These are phyloP conservation scores for Aegle marmelos DNA, from an alignment of 345 rosid species.

Conservation along the genomic window DNA sequence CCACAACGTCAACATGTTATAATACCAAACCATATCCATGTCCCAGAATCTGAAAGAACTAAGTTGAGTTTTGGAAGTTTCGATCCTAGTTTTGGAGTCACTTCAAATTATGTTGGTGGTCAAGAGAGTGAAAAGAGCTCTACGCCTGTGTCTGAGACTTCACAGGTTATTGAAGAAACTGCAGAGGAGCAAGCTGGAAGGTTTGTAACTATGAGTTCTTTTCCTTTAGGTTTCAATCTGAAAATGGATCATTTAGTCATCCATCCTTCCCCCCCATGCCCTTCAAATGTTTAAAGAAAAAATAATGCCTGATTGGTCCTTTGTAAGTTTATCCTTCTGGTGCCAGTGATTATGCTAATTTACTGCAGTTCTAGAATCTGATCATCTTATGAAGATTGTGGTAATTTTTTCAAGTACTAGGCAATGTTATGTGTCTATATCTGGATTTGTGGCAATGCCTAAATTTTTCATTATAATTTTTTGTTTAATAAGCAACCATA, in stretches of 20 bases:
- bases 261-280: neutral
- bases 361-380: too few relatives aligned
- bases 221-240: conserved; percentile 3
- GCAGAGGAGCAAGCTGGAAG: conserved; percentile 56
- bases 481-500: neutral
- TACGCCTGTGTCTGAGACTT: conserved; percentile 57
- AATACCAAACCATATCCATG: conserved; percentile 84
- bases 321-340: too few relatives aligned
- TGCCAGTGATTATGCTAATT: too few relatives aligned
- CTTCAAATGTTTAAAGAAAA: neutral
- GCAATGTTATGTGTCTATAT: neutral
- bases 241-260: neutral
- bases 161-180: conserved; percentile 52
- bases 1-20: conserved; percentile 87
- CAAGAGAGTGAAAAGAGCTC: conserved; percentile 69
- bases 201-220: conserved; percentile 31
- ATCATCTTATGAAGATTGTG: too few relatives aligned
- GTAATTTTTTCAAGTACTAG: neutral
- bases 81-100: conserved; percentile 68
- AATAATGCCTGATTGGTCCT: neutral
- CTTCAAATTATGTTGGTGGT: conserved; percentile 30
- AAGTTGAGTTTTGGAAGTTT: conserved; percentile 96
- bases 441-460: neutral
- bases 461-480: neutral
- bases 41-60: conserved; percentile 87